phyloP scores from a whole-genome alignment of 768 basidiomycete genomes.

The Peribolospora baueri region DNA sequence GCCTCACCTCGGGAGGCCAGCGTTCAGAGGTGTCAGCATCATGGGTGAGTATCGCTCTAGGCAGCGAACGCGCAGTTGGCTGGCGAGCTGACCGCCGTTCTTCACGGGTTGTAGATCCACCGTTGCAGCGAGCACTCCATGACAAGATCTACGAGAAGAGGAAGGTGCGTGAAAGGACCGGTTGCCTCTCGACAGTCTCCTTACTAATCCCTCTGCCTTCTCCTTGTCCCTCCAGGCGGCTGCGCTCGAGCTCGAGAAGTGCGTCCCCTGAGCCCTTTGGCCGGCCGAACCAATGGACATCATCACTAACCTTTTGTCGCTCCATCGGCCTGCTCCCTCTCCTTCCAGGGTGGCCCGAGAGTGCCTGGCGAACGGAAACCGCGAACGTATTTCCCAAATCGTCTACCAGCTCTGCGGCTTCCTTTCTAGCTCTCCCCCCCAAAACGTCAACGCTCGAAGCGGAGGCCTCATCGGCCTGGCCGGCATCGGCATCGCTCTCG shows the following conservation, averaged over 20 bases:
- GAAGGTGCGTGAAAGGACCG: not conserved
- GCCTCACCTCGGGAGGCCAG: too few species aligned
- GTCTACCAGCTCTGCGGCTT: constrained; percentile 86
- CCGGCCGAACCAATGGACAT: not conserved
- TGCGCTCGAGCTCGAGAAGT: constrained; percentile 90
- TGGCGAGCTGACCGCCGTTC: too few species aligned
- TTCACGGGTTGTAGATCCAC: too few species aligned
- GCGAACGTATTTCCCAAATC: constrained; percentile 56
- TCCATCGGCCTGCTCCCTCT: not conserved
- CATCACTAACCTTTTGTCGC: not conserved
- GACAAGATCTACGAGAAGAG: constrained; percentile 7
- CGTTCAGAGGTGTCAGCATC: too few species aligned
- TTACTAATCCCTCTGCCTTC: too few species aligned
- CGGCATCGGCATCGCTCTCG: constrained; percentile 73
- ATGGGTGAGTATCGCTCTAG: too few species aligned
- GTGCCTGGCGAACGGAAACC: constrained; percentile 56
- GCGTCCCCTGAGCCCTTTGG: constrained; percentile 9
- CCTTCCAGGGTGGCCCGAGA: constrained; percentile 38
- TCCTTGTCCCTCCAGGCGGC: constrained; percentile 45
- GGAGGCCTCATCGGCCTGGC: constrained; percentile 90
- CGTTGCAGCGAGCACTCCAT: too few species aligned
- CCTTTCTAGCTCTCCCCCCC: constrained; percentile 54
- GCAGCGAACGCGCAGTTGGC: too few species aligned
- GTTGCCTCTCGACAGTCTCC: too few species aligned
- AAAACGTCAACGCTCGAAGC: constrained; percentile 44